These are phyloP conservation scores for Biancaea sappan DNA, from an alignment of 306 rosid species.

Conservation along the genomic window DNA sequence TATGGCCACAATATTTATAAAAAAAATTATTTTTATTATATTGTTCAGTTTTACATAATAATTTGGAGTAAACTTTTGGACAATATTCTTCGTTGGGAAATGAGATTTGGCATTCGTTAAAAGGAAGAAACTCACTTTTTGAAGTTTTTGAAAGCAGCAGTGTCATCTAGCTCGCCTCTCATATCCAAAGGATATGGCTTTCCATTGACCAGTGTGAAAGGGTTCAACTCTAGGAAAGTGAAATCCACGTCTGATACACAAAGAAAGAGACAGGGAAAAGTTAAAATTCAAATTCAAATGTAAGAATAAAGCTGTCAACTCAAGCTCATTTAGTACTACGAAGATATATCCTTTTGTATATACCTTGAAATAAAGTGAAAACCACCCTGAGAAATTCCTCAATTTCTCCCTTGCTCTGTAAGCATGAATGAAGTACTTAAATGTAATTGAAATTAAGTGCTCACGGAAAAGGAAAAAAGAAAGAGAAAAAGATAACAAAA, in stretches of 20 bases:
- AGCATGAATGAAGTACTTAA: constrained; percentile 7
- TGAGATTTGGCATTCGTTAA: constrained; percentile 19
- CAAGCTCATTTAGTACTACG: background rate
- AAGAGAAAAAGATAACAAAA: too few species aligned
- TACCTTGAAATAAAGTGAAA: constrained; percentile 87
- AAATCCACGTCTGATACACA: constrained; percentile 81
- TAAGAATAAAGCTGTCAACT: constrained; percentile 7
- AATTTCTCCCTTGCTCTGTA: constrained; percentile 76
- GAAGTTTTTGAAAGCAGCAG: constrained; percentile 97
- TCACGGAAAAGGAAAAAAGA: too few species aligned
- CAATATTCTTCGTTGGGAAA: constrained; percentile 5
- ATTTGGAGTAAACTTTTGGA: constrained; percentile 1
- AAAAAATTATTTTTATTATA: background rate
- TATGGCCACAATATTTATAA: constrained; percentile 10
- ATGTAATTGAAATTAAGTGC: background rate
- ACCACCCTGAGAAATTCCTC: constrained; percentile 77
- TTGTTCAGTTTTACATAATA: constrained; percentile 14
- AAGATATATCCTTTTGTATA: constrained; percentile 15
- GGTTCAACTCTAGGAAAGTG: constrained; percentile 98
- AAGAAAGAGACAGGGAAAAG: constrained; percentile 6
- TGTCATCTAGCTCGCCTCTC: constrained; percentile 99
- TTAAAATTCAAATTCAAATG: background rate
- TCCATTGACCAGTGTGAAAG: constrained; percentile 82
- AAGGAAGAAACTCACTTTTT: constrained; percentile 62
- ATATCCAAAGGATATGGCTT: constrained; percentile 99